Conservation (phyloP, 2,329 filamentous ascomycete genomes). For the Spiromastix sp. region DNA sequence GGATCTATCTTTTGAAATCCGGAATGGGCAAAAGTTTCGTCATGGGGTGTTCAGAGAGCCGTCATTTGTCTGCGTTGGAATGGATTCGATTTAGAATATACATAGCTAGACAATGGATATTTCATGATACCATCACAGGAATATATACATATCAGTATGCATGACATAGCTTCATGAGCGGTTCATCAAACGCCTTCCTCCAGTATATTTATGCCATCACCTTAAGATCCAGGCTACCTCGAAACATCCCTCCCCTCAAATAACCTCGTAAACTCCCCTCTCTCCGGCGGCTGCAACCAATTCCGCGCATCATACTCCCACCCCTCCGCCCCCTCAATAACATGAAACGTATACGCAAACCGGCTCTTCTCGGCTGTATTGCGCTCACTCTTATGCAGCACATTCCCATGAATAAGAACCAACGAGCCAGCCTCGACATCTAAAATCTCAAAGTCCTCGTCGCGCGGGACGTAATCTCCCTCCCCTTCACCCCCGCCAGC, state of each 20-base stretch:
- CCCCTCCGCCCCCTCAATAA: constrained; percentile 69
- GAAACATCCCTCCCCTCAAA: too few species aligned
- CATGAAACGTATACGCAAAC: constrained; percentile 95
- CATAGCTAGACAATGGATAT: too few species aligned
- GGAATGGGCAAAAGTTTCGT: not conserved
- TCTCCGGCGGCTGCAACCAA: constrained; percentile 78
- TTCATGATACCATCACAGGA: too few species aligned
- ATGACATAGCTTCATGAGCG: too few species aligned
- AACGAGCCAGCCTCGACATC: constrained; percentile 86
- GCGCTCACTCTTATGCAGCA: constrained; percentile 91
- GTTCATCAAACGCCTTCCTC: too few species aligned
- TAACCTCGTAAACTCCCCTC: constrained; percentile 66
- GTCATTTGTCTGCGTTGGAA: not conserved
- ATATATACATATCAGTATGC: too few species aligned
- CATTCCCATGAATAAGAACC: constrained; percentile 90
- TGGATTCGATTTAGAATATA: too few species aligned
- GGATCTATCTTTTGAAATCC: too few species aligned
- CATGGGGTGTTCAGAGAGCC: not conserved
- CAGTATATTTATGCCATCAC: too few species aligned
- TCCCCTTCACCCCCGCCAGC: constrained; percentile 29
- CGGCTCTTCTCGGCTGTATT: constrained; percentile 77
- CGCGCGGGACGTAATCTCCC: constrained; percentile 45
- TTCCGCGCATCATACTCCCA: constrained; percentile 71
- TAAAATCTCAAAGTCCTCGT: constrained; percentile 60
- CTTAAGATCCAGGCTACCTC: too few species aligned